Conservation (phyloP, 768 basidiomycete species). For the Coprinellus aureogranulatus region DNA sequence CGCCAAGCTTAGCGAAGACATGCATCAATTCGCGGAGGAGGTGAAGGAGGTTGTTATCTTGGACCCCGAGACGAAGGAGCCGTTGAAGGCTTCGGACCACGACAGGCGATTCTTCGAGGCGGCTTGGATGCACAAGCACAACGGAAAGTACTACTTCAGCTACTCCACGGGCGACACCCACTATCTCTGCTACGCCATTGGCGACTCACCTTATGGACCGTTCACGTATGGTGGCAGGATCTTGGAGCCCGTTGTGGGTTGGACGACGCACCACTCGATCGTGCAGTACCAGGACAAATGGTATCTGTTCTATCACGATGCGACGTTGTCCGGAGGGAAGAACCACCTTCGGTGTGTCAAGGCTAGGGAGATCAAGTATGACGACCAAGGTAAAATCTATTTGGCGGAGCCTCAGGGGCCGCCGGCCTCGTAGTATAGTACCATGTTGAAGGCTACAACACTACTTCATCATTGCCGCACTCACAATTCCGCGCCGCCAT, state of each 20-base stretch:
- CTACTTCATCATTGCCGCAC: too few species aligned
- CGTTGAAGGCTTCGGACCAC: slow-evolving; percentile 19
- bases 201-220: slow-evolving; percentile 16
- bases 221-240: slow-evolving; percentile 21
- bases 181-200: slow-evolving; percentile 19
- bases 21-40: slow-evolving; percentile 16
- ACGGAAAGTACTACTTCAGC: slow-evolving; percentile 19
- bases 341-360: slow-evolving; percentile 20
- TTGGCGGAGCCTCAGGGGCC: slow-evolving; percentile 2
- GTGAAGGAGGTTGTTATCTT: slow-evolving; percentile 16
- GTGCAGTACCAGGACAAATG: slow-evolving; percentile 17
- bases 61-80: slow-evolving; percentile 14
- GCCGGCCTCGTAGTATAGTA: neutral
- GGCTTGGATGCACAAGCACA: slow-evolving; percentile 21
- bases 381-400: slow-evolving; percentile 12
- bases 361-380: slow-evolving; percentile 19
- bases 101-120: slow-evolving; percentile 23
- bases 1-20: slow-evolving; percentile 17
- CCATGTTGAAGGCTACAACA: too few species aligned
- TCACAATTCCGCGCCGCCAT: too few species aligned
- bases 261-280: slow-evolving; percentile 23
- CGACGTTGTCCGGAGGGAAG: slow-evolving; percentile 15
- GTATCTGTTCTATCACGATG: slow-evolving; percentile 21
- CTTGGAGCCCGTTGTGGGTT: slow-evolving; percentile 20
- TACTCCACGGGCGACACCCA: slow-evolving; percentile 23